Evolutionary conservation across 768 basidiomycete genomes (phyloP).

Genomic region (Rhizopogon sp.): DNA sequence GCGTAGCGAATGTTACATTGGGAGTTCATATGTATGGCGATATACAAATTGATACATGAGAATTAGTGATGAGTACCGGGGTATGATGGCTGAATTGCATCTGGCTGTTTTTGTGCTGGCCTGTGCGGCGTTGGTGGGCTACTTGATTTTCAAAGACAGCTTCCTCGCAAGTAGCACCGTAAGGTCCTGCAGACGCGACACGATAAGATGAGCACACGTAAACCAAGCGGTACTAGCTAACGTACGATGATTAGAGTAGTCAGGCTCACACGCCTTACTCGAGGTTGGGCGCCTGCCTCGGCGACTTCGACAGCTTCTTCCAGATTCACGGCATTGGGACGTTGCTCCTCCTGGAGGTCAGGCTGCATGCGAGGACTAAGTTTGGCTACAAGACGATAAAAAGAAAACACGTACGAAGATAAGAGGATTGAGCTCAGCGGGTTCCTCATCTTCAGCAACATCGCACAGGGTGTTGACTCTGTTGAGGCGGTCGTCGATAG

Average conservation of each 20-base stretch:
- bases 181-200: slow-evolving; percentile 15
- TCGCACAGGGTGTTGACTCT: background rate
- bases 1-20: no score
- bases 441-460: background rate
- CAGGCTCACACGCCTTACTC: slow-evolving; percentile 11
- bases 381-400: background rate
- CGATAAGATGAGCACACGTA: background rate
- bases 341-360: slow-evolving; percentile 7
- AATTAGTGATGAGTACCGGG: background rate
- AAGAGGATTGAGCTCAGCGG: background rate
- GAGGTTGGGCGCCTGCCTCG: background rate
- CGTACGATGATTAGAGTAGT: slow-evolving; percentile 21
- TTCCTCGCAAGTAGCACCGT: slow-evolving; percentile 11
- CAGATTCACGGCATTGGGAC: background rate
- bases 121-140: background rate
- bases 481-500: background rate
- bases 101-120: no score
- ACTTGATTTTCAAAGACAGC: background rate
- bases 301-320: slow-evolving; percentile 6
- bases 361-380: background rate
- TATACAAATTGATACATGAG: no score
- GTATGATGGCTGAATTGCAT: no score
- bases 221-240: background rate
- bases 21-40: no score
- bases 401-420: background rate